phyloP scores from a whole-genome alignment of 2,329 filamentous ascomycete genomes.

The Akanthomyces lecanii region DNA sequence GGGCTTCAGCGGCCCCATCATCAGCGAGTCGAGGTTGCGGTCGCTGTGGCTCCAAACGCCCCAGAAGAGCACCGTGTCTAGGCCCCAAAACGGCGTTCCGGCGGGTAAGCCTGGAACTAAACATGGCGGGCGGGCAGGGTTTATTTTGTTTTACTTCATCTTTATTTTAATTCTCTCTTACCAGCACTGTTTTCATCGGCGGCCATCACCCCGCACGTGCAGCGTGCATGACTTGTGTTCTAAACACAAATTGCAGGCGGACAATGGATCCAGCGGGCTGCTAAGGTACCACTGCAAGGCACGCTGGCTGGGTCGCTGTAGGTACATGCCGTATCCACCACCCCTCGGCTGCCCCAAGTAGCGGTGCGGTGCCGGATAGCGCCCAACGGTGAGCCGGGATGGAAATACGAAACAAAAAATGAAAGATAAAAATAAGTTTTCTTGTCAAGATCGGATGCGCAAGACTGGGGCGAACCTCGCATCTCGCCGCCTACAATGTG shows the following conservation, averaged over 20 bases:
- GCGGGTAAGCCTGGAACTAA: too few species aligned
- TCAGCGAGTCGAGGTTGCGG: neutral
- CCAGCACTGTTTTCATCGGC: too few species aligned
- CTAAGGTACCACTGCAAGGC: slow-evolving; percentile 4
- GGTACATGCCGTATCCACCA: slow-evolving; percentile 6
- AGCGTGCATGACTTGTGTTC: too few species aligned
- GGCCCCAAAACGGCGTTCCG: neutral
- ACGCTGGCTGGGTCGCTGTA: slow-evolving; percentile 8
- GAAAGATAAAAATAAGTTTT: neutral
- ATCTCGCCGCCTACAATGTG: too few species aligned
- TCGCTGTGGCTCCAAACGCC: slow-evolving; percentile 18
- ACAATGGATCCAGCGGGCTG: too few species aligned
- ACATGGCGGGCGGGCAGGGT: neutral
- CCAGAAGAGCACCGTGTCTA: neutral
- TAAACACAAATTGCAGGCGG: too few species aligned
- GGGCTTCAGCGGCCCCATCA: neutral
- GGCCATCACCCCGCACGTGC: too few species aligned
- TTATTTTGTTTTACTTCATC: too few species aligned
- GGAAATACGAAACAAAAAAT: neutral
- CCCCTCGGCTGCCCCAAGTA: neutral
- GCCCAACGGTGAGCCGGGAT: neutral
- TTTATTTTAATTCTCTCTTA: too few species aligned
- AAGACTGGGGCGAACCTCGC: neutral
- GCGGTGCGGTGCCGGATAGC: neutral
- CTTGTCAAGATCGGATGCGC: neutral